These are phyloP conservation scores for Talaromyces albobiverticillius DNA, from an alignment of 2,329 filamentous ascomycete genomes.

Conservation along the genomic window DNA sequence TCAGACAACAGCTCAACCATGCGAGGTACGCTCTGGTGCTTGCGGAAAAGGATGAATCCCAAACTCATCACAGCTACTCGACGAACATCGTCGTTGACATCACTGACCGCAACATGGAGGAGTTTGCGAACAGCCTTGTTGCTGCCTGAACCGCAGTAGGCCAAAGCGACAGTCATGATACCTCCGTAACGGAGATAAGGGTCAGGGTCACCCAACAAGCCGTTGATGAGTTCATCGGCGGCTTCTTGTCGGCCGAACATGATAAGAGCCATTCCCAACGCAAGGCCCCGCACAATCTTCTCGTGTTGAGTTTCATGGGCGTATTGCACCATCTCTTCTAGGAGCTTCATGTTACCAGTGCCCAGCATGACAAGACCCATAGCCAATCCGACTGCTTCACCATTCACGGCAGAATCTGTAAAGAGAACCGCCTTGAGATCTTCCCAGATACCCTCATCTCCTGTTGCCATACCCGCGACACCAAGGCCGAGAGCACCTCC, in stretches of 20 bases:
- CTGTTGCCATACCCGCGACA: slow-evolving; percentile 96
- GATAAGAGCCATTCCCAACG: slow-evolving; percentile 94
- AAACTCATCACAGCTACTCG: slow-evolving; percentile 95
- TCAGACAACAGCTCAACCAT: slow-evolving; percentile 99
- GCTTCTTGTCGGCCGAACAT: slow-evolving; percentile 97
- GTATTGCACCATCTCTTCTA: slow-evolving; percentile 97
- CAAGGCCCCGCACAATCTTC: slow-evolving; percentile 95
- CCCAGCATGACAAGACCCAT: slow-evolving; percentile 99
- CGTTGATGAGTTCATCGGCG: slow-evolving; percentile 91
- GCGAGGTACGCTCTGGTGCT: slow-evolving; percentile 91
- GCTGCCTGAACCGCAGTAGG: slow-evolving; percentile 95
- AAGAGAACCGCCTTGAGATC: slow-evolving; percentile 86
- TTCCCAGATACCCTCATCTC: slow-evolving; percentile 84
- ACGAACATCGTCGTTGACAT: slow-evolving; percentile 96
- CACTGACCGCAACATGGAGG: slow-evolving; percentile 92
- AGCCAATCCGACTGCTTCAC: slow-evolving; percentile 89
- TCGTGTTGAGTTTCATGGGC: slow-evolving; percentile 97
- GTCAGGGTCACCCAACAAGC: slow-evolving; percentile 87
- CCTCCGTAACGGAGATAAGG: slow-evolving; percentile 92
- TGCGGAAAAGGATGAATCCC: slow-evolving; percentile 97
- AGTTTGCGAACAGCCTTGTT: slow-evolving; percentile 98
- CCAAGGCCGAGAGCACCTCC: slow-evolving; percentile 92
- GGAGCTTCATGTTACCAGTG: slow-evolving; percentile 88
- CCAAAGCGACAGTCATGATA: slow-evolving; percentile 97
- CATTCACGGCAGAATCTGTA: slow-evolving; percentile 91